A percentile compares a stretch with the other conserved stretches of the same genome.
phyloP scores from a whole-genome alignment of 306 rosid genomes.

The Lathyrus sativus region DNA sequence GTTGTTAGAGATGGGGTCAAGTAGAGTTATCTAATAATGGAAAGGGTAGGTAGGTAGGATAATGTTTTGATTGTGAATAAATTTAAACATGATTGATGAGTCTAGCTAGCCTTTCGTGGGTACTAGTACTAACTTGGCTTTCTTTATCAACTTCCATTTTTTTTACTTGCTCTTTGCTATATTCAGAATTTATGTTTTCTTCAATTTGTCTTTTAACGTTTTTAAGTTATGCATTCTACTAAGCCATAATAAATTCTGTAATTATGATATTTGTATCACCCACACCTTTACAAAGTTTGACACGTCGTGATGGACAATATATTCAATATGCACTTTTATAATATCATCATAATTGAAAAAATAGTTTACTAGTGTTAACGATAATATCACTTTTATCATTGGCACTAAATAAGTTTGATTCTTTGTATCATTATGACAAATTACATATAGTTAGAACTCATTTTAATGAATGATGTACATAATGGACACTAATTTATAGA shows the following conservation, averaged over 20 bases:
- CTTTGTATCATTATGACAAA: no score
- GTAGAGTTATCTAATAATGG: conserved; percentile 6
- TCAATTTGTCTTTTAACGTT: not conserved
- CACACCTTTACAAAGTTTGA: no score
- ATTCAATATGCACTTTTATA: no score
- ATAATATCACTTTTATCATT: no score
- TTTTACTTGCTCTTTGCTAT: not conserved
- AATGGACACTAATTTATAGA: no score
- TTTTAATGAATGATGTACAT: no score
- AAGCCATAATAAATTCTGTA: not conserved
- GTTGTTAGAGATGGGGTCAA: not conserved
- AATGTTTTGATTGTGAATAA: conserved; percentile 13
- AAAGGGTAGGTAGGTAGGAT: conserved; percentile 15
- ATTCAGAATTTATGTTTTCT: not conserved
- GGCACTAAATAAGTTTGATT: no score
- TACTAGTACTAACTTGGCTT: not conserved
- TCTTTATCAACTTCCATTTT: not conserved
- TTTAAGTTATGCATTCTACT: not conserved
- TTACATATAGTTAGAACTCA: no score
- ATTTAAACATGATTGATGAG: conserved; percentile 4
- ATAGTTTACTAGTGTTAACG: no score
- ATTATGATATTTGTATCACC: no score
- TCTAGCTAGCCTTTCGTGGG: not conserved
- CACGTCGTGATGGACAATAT: no score
- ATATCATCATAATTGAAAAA: no score